Evolutionary conservation across 768 basidiomycete species (phyloP).

Genomic region (Tricholoma terreum): DNA sequence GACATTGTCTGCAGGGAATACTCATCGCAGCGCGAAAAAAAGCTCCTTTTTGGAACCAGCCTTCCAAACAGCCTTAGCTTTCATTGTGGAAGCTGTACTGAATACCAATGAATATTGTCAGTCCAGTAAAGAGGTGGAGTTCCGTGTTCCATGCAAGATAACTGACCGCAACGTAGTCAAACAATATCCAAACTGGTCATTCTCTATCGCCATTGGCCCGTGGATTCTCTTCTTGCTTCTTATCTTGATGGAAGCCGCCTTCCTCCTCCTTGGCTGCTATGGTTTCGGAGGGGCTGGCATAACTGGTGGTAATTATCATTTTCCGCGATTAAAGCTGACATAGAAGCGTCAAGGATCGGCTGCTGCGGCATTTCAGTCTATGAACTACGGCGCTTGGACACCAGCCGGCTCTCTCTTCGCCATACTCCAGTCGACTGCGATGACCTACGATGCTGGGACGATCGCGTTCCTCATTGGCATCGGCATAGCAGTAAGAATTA

Average conservation of each 20-base stretch:
- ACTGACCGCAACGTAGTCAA: constrained; percentile 12
- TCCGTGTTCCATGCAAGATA: not conserved
- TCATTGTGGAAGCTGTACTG: not conserved
- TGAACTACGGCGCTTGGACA: constrained; percentile 23
- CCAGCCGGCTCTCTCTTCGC: constrained; percentile 20
- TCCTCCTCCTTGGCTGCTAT: constrained; percentile 6
- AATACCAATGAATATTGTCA: constrained; percentile 10
- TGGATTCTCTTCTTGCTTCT: constrained; percentile 23
- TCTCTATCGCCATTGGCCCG: constrained; percentile 16
- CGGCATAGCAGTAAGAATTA: constrained; percentile 10
- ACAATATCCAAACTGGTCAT: constrained; percentile 12
- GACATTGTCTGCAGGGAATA: too few relatives aligned
- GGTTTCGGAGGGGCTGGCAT: constrained; percentile 18
- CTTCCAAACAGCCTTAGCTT: too few relatives aligned
- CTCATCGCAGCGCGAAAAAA: too few relatives aligned
- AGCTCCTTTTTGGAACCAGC: too few relatives aligned
- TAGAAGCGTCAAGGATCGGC: constrained; percentile 18
- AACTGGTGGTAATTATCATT: constrained; percentile 16
- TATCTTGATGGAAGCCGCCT: constrained; percentile 15
- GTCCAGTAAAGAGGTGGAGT: not conserved
- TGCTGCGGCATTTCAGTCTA: constrained; percentile 20
- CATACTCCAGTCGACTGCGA: constrained; percentile 22
- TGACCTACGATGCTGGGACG: constrained; percentile 37
- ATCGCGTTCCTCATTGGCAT: constrained; percentile 58
- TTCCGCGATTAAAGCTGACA: not conserved